Conservation (phyloP, 164 flowering plant genomes). For the Euptelea pleiosperma region DNA sequence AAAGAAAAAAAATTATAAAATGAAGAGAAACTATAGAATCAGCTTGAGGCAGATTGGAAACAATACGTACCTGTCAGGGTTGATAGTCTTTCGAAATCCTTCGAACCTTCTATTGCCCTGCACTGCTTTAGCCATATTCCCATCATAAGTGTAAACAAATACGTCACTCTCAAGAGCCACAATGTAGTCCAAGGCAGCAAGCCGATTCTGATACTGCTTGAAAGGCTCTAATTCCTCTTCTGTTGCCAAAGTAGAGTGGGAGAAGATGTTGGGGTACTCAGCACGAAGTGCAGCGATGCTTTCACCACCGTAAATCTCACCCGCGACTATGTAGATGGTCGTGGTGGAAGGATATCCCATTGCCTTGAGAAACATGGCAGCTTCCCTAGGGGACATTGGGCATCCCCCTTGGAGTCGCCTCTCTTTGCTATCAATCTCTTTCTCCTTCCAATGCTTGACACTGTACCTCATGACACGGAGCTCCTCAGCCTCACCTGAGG, state of each 20-base stretch:
- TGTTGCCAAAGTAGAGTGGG: conserved; percentile 75
- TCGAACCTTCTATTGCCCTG: conserved; percentile 86
- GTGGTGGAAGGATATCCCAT: conserved; percentile 86
- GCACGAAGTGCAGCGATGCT: conserved; percentile 52
- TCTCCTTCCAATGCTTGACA: conserved; percentile 88
- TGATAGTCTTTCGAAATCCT: conserved; percentile 77
- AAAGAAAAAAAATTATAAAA: too few species aligned
- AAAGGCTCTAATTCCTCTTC: conserved; percentile 66
- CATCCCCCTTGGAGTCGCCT: conserved; percentile 71
- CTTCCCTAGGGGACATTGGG: conserved; percentile 89
- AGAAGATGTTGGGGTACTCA: conserved; percentile 69
- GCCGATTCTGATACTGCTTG: conserved; percentile 57
- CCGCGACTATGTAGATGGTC: conserved; percentile 82
- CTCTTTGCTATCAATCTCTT: conserved; percentile 65
- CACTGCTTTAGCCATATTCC: conserved; percentile 96
- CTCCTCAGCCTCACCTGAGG: conserved; percentile 55
- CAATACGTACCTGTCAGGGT: conserved; percentile 83
- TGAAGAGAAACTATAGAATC: too few species aligned
- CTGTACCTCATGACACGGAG: conserved; percentile 61
- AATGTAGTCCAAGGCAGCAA: conserved; percentile 87
- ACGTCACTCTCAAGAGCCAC: conserved; percentile 85
- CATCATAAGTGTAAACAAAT: conserved; percentile 84
- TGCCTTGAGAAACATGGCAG: conserved; percentile 82
- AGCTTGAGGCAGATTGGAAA: too few species aligned
- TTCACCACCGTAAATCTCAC: conserved; percentile 67